These are phyloP conservation scores for Candida boidinii DNA, from an alignment of 805 yeast genomes.

Conservation along the genomic window DNA sequence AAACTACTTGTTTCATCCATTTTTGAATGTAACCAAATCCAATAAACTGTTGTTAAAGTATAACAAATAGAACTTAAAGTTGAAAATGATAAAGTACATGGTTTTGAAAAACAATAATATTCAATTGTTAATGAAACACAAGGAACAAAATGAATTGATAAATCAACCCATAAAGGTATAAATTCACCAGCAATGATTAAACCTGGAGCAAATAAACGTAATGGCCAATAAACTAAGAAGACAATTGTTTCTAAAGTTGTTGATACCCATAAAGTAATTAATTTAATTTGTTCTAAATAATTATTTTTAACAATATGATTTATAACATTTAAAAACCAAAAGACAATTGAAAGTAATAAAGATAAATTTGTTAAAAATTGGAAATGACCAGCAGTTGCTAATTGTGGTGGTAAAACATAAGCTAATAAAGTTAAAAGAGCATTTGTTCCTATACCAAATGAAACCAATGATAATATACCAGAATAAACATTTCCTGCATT, in stretches of 20 bases:
- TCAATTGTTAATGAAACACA: conserved; percentile 42
- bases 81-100: conserved; percentile 26
- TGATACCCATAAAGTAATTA: conserved; percentile 42
- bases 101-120: conserved; percentile 43
- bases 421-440: conserved; percentile 9
- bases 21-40: conserved; percentile 40
- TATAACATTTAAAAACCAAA: conserved; percentile 29
- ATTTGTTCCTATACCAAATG: conserved; percentile 5
- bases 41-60: conserved; percentile 38
- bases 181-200: conserved; percentile 33
- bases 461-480: conserved; percentile 8
- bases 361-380: conserved; percentile 71
- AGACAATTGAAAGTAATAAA: conserved; percentile 35
- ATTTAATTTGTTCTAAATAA: conserved; percentile 2
- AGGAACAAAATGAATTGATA: conserved; percentile 55
- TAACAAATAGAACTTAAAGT: conserved; percentile 32
- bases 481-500: conserved; percentile 9
- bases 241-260: conserved; percentile 55
- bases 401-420: conserved; percentile 36
- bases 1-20: conserved; percentile 38
- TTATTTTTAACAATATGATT: conserved; percentile 25
- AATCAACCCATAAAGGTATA: conserved; percentile 44
- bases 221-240: conserved; percentile 60
- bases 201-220: conserved; percentile 41
- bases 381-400: conserved; percentile 53